These are phyloP conservation scores for Diospyros lotus DNA, from an alignment of 148 eudicot species.

Conservation along the genomic window DNA sequence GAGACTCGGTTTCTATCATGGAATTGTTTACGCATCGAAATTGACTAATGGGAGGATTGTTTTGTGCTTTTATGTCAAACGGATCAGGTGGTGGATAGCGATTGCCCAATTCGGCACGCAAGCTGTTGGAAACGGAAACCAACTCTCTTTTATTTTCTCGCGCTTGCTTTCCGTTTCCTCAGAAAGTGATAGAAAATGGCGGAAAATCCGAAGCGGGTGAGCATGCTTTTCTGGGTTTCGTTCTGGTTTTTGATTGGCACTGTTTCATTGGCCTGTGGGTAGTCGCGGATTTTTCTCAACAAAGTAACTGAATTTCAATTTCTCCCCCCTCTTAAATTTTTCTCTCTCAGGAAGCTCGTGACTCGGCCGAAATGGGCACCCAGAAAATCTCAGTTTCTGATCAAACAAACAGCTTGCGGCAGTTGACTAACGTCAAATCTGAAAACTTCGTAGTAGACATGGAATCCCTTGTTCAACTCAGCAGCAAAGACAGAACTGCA, in stretches of 20 bases:
- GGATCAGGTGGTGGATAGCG: constrained; percentile 4
- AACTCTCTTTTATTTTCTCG: background rate
- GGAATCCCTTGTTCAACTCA: constrained; percentile 45
- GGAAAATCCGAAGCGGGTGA: constrained; percentile 20
- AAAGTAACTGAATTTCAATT: background rate
- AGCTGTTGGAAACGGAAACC: background rate
- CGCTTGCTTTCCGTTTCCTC: background rate
- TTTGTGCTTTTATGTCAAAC: background rate
- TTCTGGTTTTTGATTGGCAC: background rate
- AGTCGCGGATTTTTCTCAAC: background rate
- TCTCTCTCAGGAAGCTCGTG: constrained; percentile 17
- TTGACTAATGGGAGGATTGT: background rate
- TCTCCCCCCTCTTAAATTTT: background rate
- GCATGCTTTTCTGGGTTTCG: background rate
- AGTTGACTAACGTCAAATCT: constrained; percentile 19
- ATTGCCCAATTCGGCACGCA: background rate
- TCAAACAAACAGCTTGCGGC: constrained; percentile 21
- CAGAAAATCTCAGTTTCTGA: constrained; percentile 34
- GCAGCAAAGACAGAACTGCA: constrained; percentile 33
- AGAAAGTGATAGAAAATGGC: constrained; percentile 5
- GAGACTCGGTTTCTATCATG: background rate
- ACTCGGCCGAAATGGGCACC: constrained; percentile 17
- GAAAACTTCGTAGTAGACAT: constrained; percentile 67
- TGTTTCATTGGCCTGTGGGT: constrained; percentile 18
- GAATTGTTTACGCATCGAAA: background rate